Evolutionary conservation across 768 basidiomycete species (phyloP), one percentile per base, ranked within the genome.

Genomic region (Tylopilus rubrobrunneus): DNA sequence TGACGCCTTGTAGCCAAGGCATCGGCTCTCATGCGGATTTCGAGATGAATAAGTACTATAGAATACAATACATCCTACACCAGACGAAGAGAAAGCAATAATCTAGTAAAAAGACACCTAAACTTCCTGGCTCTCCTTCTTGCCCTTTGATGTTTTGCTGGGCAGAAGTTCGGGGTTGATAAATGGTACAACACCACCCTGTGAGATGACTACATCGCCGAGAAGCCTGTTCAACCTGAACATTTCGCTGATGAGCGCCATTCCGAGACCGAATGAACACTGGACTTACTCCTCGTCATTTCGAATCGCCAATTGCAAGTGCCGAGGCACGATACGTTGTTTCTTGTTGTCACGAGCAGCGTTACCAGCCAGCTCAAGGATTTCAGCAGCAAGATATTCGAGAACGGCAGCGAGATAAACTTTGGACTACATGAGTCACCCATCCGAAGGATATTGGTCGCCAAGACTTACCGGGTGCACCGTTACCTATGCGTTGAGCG

Each of bases 401-500:
- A 83, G 76, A 56, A 82, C 81, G 49, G 80, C 81, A 54, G 80
- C 81, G 53, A 82, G 77, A 69, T 83, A 84, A 53, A 84, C 79
- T 75, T 4, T 40, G 25, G 7, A 15, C 10, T 27, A 27, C 8
- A 14, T 34, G 31, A 15, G 19, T 53, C 28, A 34, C 47, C 31
- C 2, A 15, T 1, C 15, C 5, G 17, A 25, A 17, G 49, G 9
- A 19, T 10, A 27, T 15, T 9, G 68, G 74, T 21, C 9, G 33
- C 29, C 11, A 17, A 42, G 40, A 27, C 1, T 19, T 56, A 88
- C 87, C 87, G 66, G 87, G 91, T 61, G 92, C 89, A 72, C 92
- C 92, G 56, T 85, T 84, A 69, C 91, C 92, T 60, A 96, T 83
- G 67, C 92, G 31, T 89, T 86, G 62, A 90, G 91, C 76, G 89